Percentiles rank a stretch among this genome's conserved stretches.
phyloP scores from a whole-genome alignment of 495 filamentous ascomycete species.

The Neurospora sp. region DNA sequence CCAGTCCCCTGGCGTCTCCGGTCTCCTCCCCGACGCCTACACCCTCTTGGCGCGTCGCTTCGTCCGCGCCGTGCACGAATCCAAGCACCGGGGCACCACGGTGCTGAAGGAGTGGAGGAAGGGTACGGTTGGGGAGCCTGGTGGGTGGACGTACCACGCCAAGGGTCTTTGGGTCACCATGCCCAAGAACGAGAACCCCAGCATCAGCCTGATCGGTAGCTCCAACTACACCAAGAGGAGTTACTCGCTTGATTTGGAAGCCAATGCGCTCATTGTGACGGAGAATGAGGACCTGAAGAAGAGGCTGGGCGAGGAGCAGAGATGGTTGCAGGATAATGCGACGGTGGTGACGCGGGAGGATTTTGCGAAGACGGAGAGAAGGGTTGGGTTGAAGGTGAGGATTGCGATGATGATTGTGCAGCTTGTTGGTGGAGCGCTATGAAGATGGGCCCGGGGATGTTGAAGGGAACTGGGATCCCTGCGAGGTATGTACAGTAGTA shows the following conservation, averaged over 20 bases:
- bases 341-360: conserved; percentile 57
- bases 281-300: conserved; percentile 61
- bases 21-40: conserved; percentile 85
- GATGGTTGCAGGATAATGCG: conserved; percentile 67
- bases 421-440: conserved; percentile 61
- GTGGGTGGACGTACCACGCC: conserved; percentile 95
- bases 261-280: conserved; percentile 76
- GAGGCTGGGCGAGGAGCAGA: conserved; percentile 65
- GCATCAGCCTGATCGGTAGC: conserved; percentile 75
- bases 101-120: conserved; percentile 78
- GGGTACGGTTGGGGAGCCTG: conserved; percentile 67
- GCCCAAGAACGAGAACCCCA: conserved; percentile 48
- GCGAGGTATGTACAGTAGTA: background rate
- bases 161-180: conserved; percentile 93
- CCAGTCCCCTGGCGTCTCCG: conserved; percentile 75
- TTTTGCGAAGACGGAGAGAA: conserved; percentile 66
- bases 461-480: too few species aligned
- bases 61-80: conserved; percentile 54
- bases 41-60: conserved; percentile 78
- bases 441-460: conserved; percentile 1
- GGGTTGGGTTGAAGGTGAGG: conserved; percentile 75
- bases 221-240: conserved; percentile 95
- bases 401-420: conserved; percentile 85
- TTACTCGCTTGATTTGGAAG: conserved; percentile 85
- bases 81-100: conserved; percentile 50